Evolutionary conservation across 768 basidiomycete species (phyloP).

Genomic region (Tricholoma hemisulphureum): DNA sequence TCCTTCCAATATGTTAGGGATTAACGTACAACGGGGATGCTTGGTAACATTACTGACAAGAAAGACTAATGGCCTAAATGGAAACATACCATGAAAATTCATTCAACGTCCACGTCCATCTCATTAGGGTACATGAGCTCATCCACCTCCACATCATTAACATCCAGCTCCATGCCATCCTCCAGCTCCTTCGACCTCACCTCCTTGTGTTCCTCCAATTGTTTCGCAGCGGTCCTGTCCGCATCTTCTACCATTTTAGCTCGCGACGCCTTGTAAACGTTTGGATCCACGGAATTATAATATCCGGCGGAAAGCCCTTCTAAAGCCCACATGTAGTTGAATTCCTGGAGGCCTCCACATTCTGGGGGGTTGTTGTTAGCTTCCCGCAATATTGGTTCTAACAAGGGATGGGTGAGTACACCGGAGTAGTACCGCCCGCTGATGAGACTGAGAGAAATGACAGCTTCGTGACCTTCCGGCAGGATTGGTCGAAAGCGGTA

Average conservation of each 20-base stretch:
- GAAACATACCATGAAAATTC: not conserved
- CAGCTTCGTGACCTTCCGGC: conserved; percentile 56
- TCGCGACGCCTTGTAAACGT: conserved; percentile 50
- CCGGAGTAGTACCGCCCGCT: conserved; percentile 81
- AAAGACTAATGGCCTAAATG: not conserved
- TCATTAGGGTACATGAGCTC: conserved; percentile 12
- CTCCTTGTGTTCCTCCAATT: conserved; percentile 41
- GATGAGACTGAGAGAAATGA: conserved; percentile 67
- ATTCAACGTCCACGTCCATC: conserved; percentile 21
- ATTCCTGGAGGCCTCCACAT: conserved; percentile 37
- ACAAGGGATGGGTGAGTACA: conserved; percentile 62
- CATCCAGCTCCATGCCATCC: conserved; percentile 8
- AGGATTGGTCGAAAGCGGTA: conserved; percentile 72
- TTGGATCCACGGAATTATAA: conserved; percentile 70
- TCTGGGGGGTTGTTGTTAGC: conserved; percentile 37
- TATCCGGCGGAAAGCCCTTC: conserved; percentile 69
- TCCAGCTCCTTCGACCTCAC: conserved; percentile 28
- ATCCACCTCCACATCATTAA: conserved; percentile 19
- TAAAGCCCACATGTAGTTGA: conserved; percentile 63
- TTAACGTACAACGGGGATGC: not conserved
- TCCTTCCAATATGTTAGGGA: not conserved
- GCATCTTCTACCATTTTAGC: conserved; percentile 62
- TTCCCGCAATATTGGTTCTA: conserved; percentile 40
- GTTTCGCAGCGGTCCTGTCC: conserved; percentile 44
- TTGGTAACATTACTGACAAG: not conserved